Conservation (phyloP, 1,139 yeast species). For the Taphrina communis region DNA sequence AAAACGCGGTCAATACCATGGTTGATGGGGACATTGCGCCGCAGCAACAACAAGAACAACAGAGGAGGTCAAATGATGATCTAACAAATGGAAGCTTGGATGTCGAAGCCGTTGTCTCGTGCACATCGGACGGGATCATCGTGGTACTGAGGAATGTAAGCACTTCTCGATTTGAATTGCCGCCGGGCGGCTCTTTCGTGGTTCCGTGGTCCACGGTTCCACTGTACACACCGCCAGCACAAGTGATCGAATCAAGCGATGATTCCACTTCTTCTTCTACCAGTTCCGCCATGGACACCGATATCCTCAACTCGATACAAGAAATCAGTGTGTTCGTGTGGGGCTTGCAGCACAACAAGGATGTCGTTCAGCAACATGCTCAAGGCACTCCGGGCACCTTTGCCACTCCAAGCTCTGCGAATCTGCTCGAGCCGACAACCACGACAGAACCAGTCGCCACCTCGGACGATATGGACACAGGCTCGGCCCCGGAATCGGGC, state of each 20-base stretch:
- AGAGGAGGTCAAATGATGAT: not conserved
- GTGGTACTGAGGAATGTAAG: slow-evolving; percentile 43
- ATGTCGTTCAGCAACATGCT: slow-evolving; percentile 26
- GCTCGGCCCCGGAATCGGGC: slow-evolving; percentile 6
- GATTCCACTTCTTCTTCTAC: slow-evolving; percentile 5
- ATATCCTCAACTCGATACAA: slow-evolving; percentile 15
- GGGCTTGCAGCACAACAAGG: slow-evolving; percentile 34
- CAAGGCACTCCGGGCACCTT: slow-evolving; percentile 25
- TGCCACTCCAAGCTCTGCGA: not conserved
- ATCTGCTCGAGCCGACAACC: not conserved
- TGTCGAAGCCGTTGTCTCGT: slow-evolving; percentile 44
- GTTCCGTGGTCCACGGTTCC: slow-evolving; percentile 42
- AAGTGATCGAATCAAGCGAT: slow-evolving; percentile 7
- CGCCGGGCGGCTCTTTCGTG: slow-evolving; percentile 37
- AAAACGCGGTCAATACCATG: not conserved
- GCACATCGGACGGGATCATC: slow-evolving; percentile 45
- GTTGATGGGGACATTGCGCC: not conserved
- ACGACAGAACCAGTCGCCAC: not conserved
- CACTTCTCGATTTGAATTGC: slow-evolving; percentile 9
- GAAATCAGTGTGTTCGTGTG: slow-evolving; percentile 37
- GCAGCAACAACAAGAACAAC: not conserved
- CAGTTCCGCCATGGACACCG: slow-evolving; percentile 3
- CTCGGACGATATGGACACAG: not conserved
- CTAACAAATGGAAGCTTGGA: slow-evolving; percentile 13
- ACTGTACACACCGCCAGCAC: slow-evolving; percentile 39